Percentiles rank a stretch among this genome's conserved stretches.
phyloP scores from a whole-genome alignment of 1,284 basidiomycete genomes.

The Pseudozyma sp. region DNA sequence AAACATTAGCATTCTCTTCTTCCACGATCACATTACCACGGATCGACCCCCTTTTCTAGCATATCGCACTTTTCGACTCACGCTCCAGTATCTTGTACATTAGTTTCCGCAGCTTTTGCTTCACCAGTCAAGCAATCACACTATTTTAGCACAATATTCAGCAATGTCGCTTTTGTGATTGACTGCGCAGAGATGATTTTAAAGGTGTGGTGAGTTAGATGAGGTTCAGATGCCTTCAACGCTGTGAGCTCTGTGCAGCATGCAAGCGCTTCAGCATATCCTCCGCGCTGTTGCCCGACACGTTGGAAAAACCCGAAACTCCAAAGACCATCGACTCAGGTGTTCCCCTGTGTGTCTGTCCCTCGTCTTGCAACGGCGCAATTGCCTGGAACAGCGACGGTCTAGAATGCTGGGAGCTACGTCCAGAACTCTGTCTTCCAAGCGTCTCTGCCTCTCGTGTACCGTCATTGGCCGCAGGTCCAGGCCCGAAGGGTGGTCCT shows the following conservation, averaged over 20 bases:
- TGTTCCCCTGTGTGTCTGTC: slow-evolving; percentile 20
- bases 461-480: not conserved
- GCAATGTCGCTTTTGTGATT: no score
- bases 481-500: slow-evolving; percentile 20
- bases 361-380: slow-evolving; percentile 23
- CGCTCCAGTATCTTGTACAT: slow-evolving; percentile 16
- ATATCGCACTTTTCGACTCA: slow-evolving; percentile 5
- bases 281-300: slow-evolving; percentile 31
- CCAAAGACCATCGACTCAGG: slow-evolving; percentile 28
- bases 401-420: slow-evolving; percentile 12
- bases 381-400: slow-evolving; percentile 42
- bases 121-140: not conserved
- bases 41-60: not conserved
- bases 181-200: not conserved
- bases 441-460: slow-evolving; percentile 9
- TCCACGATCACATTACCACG: no score
- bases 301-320: slow-evolving; percentile 30
- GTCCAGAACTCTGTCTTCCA: slow-evolving; percentile 5
- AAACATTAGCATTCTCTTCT: not conserved
- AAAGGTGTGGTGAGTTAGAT: not conserved
- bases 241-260: slow-evolving; percentile 21
- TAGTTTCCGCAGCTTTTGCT: slow-evolving; percentile 2
- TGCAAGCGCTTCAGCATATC: slow-evolving; percentile 36
- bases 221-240: no score
- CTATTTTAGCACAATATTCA: slow-evolving; percentile 5